phyloP scores from a whole-genome alignment of 805 yeast genomes.

The Naumovozyma castellii region DNA sequence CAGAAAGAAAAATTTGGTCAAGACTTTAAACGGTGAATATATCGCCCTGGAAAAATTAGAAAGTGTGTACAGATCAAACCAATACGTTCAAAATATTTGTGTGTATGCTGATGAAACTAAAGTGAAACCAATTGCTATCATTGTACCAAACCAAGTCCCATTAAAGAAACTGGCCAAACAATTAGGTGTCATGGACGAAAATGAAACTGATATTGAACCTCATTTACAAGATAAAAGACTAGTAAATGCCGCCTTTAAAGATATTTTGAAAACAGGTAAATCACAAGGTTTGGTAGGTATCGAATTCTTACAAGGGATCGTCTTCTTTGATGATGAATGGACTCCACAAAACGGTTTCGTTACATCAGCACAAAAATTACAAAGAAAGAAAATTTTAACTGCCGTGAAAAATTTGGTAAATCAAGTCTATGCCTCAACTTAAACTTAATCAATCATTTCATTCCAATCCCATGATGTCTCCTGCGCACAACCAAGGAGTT shows the following conservation, averaged over 20 bases:
- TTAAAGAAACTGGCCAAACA: conserved; percentile 52
- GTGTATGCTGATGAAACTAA: conserved; percentile 84
- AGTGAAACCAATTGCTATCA: conserved; percentile 87
- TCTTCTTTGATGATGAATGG: conserved; percentile 85
- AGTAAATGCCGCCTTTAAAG: conserved; percentile 42
- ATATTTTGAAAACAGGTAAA: conserved; percentile 66
- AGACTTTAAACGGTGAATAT: conserved; percentile 94
- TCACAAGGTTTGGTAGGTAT: conserved; percentile 75
- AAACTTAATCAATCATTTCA: background rate
- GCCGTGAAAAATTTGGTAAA: conserved; percentile 62
- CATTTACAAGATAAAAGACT: conserved; percentile 50
- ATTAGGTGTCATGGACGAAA: conserved; percentile 39
- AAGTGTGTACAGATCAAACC: conserved; percentile 77
- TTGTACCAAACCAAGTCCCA: conserved; percentile 68
- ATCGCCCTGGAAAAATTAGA: conserved; percentile 94
- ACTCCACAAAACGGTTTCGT: conserved; percentile 93
- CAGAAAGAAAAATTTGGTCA: conserved; percentile 90
- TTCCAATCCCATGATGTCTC: too few relatives aligned
- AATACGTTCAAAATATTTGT: conserved; percentile 70
- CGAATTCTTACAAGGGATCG: conserved; percentile 73
- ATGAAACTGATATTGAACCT: conserved; percentile 38
- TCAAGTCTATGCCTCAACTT: conserved; percentile 38
- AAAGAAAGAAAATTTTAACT: conserved; percentile 78
- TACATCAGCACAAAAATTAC: conserved; percentile 92
- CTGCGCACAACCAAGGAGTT: too few relatives aligned